Conservation (phyloP, 2,329 filamentous ascomycete species). For the Trichoderma guizhouense region DNA sequence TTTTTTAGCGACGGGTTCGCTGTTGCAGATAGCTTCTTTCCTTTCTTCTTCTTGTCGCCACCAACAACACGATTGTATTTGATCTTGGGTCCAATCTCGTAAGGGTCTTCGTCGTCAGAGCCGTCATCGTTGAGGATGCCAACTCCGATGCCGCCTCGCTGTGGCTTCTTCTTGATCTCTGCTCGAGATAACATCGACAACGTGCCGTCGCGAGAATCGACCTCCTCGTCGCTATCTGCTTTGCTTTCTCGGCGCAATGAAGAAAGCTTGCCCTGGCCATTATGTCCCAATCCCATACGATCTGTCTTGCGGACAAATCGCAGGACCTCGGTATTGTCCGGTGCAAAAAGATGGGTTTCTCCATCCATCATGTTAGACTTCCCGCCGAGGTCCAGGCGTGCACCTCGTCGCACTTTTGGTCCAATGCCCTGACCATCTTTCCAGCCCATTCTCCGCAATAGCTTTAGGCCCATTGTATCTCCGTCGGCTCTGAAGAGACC, state of each 20-base stretch:
- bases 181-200: slow-evolving; percentile 24
- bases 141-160: slow-evolving; percentile 72
- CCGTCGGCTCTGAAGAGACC: slow-evolving; percentile 70
- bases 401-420: slow-evolving; percentile 73
- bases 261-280: slow-evolving; percentile 54
- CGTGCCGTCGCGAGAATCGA: slow-evolving; percentile 18
- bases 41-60: slow-evolving; percentile 76
- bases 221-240: slow-evolving; percentile 47
- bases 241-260: slow-evolving; percentile 36
- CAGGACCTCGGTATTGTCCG: slow-evolving; percentile 72
- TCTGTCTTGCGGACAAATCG: slow-evolving; percentile 63
- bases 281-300: slow-evolving; percentile 67
- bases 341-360: slow-evolving; percentile 74
- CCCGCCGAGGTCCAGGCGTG: slow-evolving; percentile 56
- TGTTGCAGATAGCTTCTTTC: slow-evolving; percentile 44
- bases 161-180: slow-evolving; percentile 51
- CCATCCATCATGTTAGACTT: slow-evolving; percentile 37
- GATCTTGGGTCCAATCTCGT: slow-evolving; percentile 86
- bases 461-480: slow-evolving; percentile 81
- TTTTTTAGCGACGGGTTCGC: slow-evolving; percentile 62
- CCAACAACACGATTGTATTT: slow-evolving; percentile 81
- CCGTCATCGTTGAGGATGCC: slow-evolving; percentile 89
- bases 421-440: slow-evolving; percentile 90
- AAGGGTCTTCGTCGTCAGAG: slow-evolving; percentile 92
- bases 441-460: slow-evolving; percentile 94